phyloP scores from a whole-genome alignment of 208 protist species.

The Wallacemonas sp. region DNA sequence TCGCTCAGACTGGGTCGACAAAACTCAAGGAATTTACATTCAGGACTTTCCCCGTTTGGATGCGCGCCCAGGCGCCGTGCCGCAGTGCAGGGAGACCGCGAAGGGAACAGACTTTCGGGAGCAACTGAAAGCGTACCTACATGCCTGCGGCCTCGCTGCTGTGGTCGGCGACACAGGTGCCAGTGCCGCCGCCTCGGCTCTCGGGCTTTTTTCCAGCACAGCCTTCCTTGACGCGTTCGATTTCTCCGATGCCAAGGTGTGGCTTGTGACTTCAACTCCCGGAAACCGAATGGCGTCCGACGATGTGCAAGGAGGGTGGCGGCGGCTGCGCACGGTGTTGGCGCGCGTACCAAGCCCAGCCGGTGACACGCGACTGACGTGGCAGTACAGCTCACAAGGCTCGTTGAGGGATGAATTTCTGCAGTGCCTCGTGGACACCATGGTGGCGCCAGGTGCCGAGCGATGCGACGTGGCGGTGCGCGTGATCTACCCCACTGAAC shows the following conservation, averaged over 20 bases:
- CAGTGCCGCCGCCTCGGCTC: slow-evolving; percentile 1
- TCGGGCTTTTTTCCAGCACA: slow-evolving; percentile 28
- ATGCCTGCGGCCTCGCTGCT: slow-evolving; percentile 20
- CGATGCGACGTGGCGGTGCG: slow-evolving; percentile 33
- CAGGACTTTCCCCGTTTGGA: slow-evolving; percentile 86
- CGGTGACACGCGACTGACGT: slow-evolving; percentile 35
- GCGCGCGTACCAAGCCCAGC: not conserved
- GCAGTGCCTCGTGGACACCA: slow-evolving; percentile 31
- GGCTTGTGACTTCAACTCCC: slow-evolving; percentile 68
- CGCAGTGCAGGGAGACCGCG: not conserved
- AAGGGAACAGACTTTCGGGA: slow-evolving; percentile 37
- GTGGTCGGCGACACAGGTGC: not conserved
- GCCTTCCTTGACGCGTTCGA: slow-evolving; percentile 58
- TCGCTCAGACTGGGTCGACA: slow-evolving; percentile 60
- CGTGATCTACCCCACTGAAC: slow-evolving; percentile 81
- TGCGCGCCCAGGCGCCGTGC: not conserved
- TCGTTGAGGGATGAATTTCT: slow-evolving; percentile 56
- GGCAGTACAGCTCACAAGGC: slow-evolving; percentile 88
- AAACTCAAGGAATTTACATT: slow-evolving; percentile 76
- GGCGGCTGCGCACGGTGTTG: slow-evolving; percentile 18
- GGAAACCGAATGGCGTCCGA: slow-evolving; percentile 37
- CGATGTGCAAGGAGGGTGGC: slow-evolving; percentile 31
- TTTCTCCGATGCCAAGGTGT: slow-evolving; percentile 53
- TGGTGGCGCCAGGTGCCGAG: slow-evolving; percentile 22
- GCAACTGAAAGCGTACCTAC: slow-evolving; percentile 43